These are phyloP conservation scores for Penicillium dipodomyicola DNA, from an alignment of 495 filamentous ascomycete genomes.

Conservation along the genomic window DNA sequence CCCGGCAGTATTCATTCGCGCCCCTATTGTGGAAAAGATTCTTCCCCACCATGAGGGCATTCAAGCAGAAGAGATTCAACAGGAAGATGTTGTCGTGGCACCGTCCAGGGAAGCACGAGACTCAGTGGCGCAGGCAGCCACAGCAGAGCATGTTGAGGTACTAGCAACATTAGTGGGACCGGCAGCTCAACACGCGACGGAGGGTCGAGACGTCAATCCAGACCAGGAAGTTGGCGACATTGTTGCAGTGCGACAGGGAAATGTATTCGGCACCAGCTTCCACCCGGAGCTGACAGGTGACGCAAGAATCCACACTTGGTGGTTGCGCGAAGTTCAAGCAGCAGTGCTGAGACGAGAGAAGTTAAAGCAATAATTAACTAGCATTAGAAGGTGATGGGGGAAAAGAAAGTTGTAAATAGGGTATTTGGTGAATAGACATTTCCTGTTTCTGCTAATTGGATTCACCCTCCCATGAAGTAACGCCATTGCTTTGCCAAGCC, in stretches of 20 bases:
- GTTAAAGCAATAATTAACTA: constrained; percentile 23
- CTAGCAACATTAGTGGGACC: constrained; percentile 50
- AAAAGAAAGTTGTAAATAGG: constrained; percentile 30
- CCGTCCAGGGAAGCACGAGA: constrained; percentile 55
- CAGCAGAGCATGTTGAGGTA: constrained; percentile 49
- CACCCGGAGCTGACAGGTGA: constrained; percentile 94
- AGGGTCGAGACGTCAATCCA: constrained; percentile 37
- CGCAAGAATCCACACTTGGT: constrained; percentile 89
- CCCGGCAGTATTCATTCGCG: constrained; percentile 86
- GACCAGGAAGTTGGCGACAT: constrained; percentile 69
- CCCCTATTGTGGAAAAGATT: constrained; percentile 86
- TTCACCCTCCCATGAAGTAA: constrained; percentile 25
- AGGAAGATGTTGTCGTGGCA: constrained; percentile 64
- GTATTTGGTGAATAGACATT: constrained; percentile 29
- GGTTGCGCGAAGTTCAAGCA: constrained; percentile 69
- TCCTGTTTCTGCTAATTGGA: constrained; percentile 24
- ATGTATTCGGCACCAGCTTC: constrained; percentile 95
- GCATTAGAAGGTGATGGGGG: constrained; percentile 12
- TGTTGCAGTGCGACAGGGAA: constrained; percentile 85
- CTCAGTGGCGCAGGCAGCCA: constrained; percentile 37
- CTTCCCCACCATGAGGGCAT: constrained; percentile 54
- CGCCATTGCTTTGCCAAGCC: constrained; percentile 35
- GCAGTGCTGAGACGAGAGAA: constrained; percentile 33
- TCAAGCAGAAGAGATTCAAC: constrained; percentile 48
- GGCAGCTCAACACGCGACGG: constrained; percentile 39